Base-by-base conservation (phyloP, 2,329 filamentous ascomycete genomes). In the Fusarium keratoplasticum region DNA sequence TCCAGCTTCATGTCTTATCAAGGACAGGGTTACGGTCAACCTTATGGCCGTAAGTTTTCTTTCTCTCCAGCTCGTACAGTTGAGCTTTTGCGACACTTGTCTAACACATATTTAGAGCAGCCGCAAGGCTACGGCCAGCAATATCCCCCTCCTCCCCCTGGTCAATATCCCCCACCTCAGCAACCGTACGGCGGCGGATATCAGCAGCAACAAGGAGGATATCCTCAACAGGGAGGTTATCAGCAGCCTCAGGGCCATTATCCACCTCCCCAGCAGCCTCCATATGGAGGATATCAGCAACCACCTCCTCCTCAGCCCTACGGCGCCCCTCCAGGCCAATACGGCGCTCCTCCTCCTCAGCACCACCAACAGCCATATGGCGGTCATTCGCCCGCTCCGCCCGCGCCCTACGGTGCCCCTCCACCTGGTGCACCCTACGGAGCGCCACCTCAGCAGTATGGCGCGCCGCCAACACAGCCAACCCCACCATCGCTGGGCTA, bases 401-500 rank as follows among this genome's bases (percentile, higher is more conserved):
- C 66, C 14, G 66, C 54, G 42, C 79, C 79, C 31, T 83, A 85
- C 62, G 81, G 83, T 8, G 79, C 80, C 11, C 80, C 75, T 67
- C 69, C 69, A 50, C 35, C 35, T 6, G 35, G 35, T 36, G 35
- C 35, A 36, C 35, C 35, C 35, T 84, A 84, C 66, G 80, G 80
- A 29, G 78, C 76, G 8, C 76, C 77, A 40, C 74, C 76, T 25
- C 80, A 79, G n/a, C 80, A 81, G 31, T 83, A 84, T 50, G 83
- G 82, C 40, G 85, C 85, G 5, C 85, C 83, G 31, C 83, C 78
- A 42, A 75, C 77, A 9, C 86, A 88, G 47, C 90, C 92, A 13
- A 90, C 92, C 1, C 88, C 89, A 13, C 90, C 94, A 1, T 93
- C 93, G 0, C 83, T 89, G 0, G 95, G 95, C 38, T 98, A 98